Base-by-base conservation (phyloP, 495 filamentous ascomycete genomes). In the Penicillium nucicola region DNA sequence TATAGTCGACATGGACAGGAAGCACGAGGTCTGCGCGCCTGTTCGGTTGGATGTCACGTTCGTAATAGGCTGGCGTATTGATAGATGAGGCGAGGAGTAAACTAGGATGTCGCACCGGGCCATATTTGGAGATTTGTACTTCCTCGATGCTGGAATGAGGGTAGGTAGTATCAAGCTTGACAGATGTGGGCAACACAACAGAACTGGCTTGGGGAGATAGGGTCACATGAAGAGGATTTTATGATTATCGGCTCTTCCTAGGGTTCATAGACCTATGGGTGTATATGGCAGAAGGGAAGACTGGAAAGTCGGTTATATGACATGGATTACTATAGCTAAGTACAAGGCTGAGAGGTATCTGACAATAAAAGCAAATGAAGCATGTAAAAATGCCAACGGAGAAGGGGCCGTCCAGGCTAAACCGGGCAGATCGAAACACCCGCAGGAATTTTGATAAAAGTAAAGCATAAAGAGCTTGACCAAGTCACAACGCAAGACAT, bases 271-370 rank as follows among this genome's bases (percentile, higher is more conserved):
- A 28, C 10, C 25, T 28, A 28, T 9, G 25, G 25, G 25, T 28
- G 25, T 28, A 28, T 8, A 28, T 5, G 25, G 10, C 2, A 8
- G 31, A 5, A 11, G 33, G 45, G 11, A 42, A 38, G 11, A 30
- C 18, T 47, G 17, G 10, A 14, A 14, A 22, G 46, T 53, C 13
- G 35, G 58, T 55, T 57, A 59, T 64, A 15, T 50, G 48, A 60
- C 56, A 55, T 47, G 35, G 28, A 54, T 63, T 59, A 67, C 50
- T 59, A 67, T 48, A 61, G 33, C 48, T 66, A 66, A 58, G 48
- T 72, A 72, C 66, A 69, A 61, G 46, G 50, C 55, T 60, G 56
- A 64, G 65, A 74, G 70, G 67, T 74, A 74, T 72, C 69, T 70
- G 64, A 60, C 57, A 57, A 55, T 42, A 49, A 49, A 44, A 22